These are phyloP conservation scores for Penicillium sp. DNA, from an alignment of 2,329 filamentous ascomycete genomes.

Conservation along the genomic window DNA sequence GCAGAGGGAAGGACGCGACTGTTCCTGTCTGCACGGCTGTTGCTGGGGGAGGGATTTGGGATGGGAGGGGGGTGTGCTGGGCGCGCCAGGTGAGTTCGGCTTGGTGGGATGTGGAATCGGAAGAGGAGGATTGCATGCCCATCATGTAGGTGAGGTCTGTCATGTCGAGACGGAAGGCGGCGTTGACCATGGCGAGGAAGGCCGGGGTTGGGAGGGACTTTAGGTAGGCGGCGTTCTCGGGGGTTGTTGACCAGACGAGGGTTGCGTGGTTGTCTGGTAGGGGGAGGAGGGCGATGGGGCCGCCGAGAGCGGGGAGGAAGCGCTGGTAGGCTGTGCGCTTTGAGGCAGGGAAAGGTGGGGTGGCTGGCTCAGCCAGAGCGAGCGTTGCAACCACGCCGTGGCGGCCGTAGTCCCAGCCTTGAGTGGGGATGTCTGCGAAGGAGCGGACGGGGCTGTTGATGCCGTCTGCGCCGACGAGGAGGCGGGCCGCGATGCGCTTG, in stretches of 20 bases:
- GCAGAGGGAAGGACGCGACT: conserved; percentile 85
- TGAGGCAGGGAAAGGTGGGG: conserved; percentile 31
- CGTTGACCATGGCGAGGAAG: conserved; percentile 86
- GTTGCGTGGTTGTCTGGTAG: conserved; percentile 79
- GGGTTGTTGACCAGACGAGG: conserved; percentile 92
- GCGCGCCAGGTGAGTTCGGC: conserved; percentile 84
- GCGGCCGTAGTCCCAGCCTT: conserved; percentile 89
- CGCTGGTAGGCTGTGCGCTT: conserved; percentile 85
- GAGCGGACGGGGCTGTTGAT: conserved; percentile 89
- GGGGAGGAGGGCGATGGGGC: conserved; percentile 86
- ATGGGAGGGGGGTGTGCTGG: conserved; percentile 61
- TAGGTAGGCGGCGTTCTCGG: conserved; percentile 71
- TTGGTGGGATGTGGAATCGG: conserved; percentile 46
- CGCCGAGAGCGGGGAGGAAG: conserved; percentile 75
- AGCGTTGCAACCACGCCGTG: conserved; percentile 91
- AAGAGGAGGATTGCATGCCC: conserved; percentile 49
- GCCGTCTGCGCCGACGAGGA: conserved; percentile 90
- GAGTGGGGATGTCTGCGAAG: conserved; percentile 80
- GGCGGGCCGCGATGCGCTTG: conserved; percentile 68
- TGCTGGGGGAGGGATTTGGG: conserved; percentile 63
- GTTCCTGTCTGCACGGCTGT: conserved; percentile 72
- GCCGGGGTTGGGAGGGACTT: conserved; percentile 71
- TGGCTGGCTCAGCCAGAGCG: conserved; percentile 55
- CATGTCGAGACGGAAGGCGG: conserved; percentile 77
- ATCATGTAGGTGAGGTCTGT: conserved; percentile 84